phyloP scores from a whole-genome alignment of 1,139 yeast genomes.

The Debaryomycetaceae sp. region DNA sequence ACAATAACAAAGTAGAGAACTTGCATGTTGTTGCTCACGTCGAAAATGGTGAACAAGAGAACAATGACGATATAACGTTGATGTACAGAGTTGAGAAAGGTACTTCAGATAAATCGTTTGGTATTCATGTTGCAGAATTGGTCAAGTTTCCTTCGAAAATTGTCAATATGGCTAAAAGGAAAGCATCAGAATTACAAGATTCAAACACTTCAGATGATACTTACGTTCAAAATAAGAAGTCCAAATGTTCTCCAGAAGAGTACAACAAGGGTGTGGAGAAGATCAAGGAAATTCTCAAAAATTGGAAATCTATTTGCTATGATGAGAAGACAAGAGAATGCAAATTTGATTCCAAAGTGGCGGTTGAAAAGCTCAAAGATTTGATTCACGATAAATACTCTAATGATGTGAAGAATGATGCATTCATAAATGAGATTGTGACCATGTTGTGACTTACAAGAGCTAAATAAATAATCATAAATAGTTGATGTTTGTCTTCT shows the following conservation, averaged over 20 bases:
- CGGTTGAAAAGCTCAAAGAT: conserved; percentile 35
- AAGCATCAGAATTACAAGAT: conserved; percentile 83
- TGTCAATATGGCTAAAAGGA: conserved; percentile 90
- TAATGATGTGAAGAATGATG: conserved; percentile 25
- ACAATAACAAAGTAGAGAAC: conserved; percentile 61
- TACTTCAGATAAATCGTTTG: conserved; percentile 89
- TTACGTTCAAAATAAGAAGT: conserved; percentile 41
- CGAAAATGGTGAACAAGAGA: conserved; percentile 36
- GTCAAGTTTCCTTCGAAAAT: conserved; percentile 90
- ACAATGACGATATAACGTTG: conserved; percentile 72
- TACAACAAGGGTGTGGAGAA: conserved; percentile 52
- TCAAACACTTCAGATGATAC: conserved; percentile 42
- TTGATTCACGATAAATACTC: conserved; percentile 26
- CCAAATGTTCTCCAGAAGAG: conserved; percentile 54
- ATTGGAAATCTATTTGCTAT: conserved; percentile 57
- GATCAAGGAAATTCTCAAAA: conserved; percentile 52
- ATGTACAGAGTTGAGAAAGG: conserved; percentile 92
- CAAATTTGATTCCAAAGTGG: conserved; percentile 26
- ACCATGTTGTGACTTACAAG: conserved; percentile 20
- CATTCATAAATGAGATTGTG: conserved; percentile 41
- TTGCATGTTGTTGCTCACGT: conserved; percentile 94
- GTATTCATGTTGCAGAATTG: conserved; percentile 95
- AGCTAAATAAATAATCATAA: not conserved
- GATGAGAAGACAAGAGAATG: conserved; percentile 30
- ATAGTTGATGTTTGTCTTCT: not conserved